A percentile compares a stretch with the other conserved stretches of the same genome.
Conservation (phyloP, 2,329 filamentous ascomycete species). For the Scedosporium aurantiacum region DNA sequence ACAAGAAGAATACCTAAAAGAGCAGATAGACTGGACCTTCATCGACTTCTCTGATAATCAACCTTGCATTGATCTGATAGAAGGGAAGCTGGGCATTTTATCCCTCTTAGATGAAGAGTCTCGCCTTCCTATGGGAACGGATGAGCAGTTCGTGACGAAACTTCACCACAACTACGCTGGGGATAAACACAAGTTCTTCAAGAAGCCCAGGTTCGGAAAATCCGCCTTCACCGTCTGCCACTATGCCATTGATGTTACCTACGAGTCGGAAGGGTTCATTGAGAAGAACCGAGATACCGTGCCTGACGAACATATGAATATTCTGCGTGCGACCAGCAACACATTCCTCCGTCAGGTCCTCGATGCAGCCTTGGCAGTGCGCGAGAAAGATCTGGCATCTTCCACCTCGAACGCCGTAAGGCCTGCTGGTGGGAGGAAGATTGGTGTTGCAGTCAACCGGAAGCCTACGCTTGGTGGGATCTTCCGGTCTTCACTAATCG, state of each 20-base stretch:
- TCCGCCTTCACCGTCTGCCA: conserved; percentile 97
- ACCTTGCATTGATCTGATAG: conserved; percentile 95
- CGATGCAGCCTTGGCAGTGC: conserved; percentile 71
- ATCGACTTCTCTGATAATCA: conserved; percentile 99
- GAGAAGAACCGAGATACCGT: conserved; percentile 99
- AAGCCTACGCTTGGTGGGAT: conserved; percentile 97
- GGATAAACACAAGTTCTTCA: conserved; percentile 94
- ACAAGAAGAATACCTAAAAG: conserved; percentile 91
- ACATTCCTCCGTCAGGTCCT: conserved; percentile 75
- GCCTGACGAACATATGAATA: conserved; percentile 93
- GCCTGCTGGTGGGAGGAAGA: conserved; percentile 69
- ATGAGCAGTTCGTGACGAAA: conserved; percentile 94
- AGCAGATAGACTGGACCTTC: conserved; percentile 98
- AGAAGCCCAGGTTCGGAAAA: conserved; percentile 96
- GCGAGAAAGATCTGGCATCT: conserved; percentile 73
- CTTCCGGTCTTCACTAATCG: conserved; percentile 96
- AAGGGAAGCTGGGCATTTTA: conserved; percentile 88
- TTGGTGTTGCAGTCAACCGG: conserved; percentile 83
- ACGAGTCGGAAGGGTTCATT: conserved; percentile 97
- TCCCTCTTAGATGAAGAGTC: conserved; percentile 94
- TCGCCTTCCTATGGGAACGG: conserved; percentile 88
- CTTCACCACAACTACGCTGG: conserved; percentile 84
- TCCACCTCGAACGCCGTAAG: conserved; percentile 62
- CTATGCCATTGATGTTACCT: conserved; percentile 95
- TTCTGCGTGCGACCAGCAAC: conserved; percentile 76